phyloP scores from a whole-genome alignment of 768 basidiomycete species.

The Phlebiopsis flavidoalba region DNA sequence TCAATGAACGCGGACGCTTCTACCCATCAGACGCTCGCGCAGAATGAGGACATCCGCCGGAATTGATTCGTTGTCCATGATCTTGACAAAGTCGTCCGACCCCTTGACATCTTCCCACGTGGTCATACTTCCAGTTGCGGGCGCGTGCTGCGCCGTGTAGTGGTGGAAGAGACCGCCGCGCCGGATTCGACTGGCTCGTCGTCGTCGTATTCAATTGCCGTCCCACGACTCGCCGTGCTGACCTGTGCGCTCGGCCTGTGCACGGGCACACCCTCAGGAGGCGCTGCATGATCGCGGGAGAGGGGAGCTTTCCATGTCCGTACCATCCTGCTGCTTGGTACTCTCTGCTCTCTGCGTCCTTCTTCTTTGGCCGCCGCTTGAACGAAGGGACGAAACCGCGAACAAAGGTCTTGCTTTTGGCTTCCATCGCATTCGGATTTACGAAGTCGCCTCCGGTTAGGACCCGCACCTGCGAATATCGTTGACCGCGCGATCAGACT shows the following conservation, averaged over 20 bases:
- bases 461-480: slow-evolving; percentile 58
- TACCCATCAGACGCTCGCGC: slow-evolving; percentile 92
- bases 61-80: slow-evolving; percentile 75
- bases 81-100: slow-evolving; percentile 92
- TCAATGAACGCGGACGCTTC: slow-evolving; percentile 90
- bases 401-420: slow-evolving; percentile 80
- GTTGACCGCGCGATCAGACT: slow-evolving; percentile 89
- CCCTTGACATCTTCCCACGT: slow-evolving; percentile 87
- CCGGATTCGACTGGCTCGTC: slow-evolving; percentile 30
- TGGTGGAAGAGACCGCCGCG: slow-evolving; percentile 6
- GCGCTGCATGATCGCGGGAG: slow-evolving; percentile 19
- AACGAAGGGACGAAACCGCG: slow-evolving; percentile 49
- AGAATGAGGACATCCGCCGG: slow-evolving; percentile 90
- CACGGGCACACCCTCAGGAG: slow-evolving; percentile 25
- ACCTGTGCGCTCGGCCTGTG: slow-evolving; percentile 3
- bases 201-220: slow-evolving; percentile 40
- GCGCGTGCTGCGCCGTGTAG: slow-evolving; percentile 22
- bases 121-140: slow-evolving; percentile 61
- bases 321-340: slow-evolving; percentile 8
- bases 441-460: slow-evolving; percentile 60
- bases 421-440: slow-evolving; percentile 65
- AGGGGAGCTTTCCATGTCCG: no score
- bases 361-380: slow-evolving; percentile 27
- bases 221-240: slow-evolving; percentile 10
- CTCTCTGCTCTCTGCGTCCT: slow-evolving; percentile 16